Evolutionary conservation across 768 basidiomycete genomes (phyloP), one percentile per base, ranked within the genome.

Genomic region (Mycena filopes): DNA sequence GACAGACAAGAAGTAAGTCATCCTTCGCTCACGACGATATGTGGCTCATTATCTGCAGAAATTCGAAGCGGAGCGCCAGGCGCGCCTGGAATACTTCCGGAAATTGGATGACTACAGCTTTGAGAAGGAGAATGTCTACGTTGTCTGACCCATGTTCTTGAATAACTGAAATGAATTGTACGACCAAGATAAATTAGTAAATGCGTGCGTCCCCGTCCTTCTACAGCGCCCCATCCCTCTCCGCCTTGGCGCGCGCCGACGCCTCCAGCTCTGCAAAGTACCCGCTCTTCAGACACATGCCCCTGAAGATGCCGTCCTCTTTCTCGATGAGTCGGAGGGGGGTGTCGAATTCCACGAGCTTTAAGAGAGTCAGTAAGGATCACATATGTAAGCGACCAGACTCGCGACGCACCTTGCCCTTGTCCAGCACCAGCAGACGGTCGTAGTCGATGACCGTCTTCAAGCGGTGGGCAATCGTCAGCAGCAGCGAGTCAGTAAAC

Each of bases 401-500:
- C 0, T 18, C 48, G 11, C 4, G 1, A 4, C 28, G 20, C 25
- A 83, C 67, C 60, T 73, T 64, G 65, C 82, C 80, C 65, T 79
- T 79, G 78, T 89, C 87, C 36, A 89, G 75, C 31, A 89, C 86
- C 64, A 89, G 77, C 71, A 90, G 65, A 43, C 83, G 78, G 77
- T 84, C 83, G 66, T 89, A 83, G 75, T 90, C 85, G 40, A 86
- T 86, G 60, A 87, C 80, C 2, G 65, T 66, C 21, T 53, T 51
- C 23, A 70, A 60, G 12, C 67, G 67, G 21, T 69, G 67, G 13
- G 67, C 67, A 53, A 69, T 51, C 1, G 92, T 94, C 50, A 96
- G 73, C 55, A 95, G 75, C 38, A 95, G 79, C 13, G 90, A 91
- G 42, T 87, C 83, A 10, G 81, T 86, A 74, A 97, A 97, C 70